Evolutionary conservation across 768 basidiomycete species (phyloP), one percentile per base, ranked within the genome.

Genomic region (Mycena maculata): DNA sequence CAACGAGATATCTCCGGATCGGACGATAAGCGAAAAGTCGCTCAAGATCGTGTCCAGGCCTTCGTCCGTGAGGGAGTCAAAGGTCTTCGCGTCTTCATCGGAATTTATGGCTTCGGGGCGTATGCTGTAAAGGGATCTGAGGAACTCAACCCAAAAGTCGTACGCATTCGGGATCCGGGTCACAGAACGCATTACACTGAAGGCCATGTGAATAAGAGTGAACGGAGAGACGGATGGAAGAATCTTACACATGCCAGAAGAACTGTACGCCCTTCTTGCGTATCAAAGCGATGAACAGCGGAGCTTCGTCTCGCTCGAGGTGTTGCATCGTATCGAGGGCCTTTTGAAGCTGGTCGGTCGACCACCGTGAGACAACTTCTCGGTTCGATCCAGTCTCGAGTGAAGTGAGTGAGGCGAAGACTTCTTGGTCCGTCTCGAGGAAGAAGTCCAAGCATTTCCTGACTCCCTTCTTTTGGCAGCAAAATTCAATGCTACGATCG

Each of bases 111-210:
- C n/a, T n/a, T 71, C 69, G 6, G 50, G 31, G 23, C 65, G 61
- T 13, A 67, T 30, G 9, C 23, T 22, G 49, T 71, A 64, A 9
- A 71, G 28, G 11, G 62, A 57, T 20, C 63, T 38, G 28, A 71
- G 69, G 50, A 71, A 71, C 18, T 67, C 69, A 10, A 58, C 27
- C 69, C 69, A 71, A 36, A 71, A 71, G n/a, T 71, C 65, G 57
- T 67, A 67, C 6, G 69, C 65, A 27, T 70, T 67, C 3, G 69
- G 69, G 10, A 71, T 47, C n/a, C 69, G 62, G n/a, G 47, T 67
- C 6, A 71, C 59, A 5, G 65, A 56, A 1, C 38, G 49, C 62
- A 65, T 60, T 13, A 71, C 60, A 3, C 69, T 71, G 65, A 3
- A 50, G 23, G n/a, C 23, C 30, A 55, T 23, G 23, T 60, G 2